Evolutionary conservation across 2,329 filamentous ascomycete genomes (phyloP).

Genomic region (Bipolaris gigantea): DNA sequence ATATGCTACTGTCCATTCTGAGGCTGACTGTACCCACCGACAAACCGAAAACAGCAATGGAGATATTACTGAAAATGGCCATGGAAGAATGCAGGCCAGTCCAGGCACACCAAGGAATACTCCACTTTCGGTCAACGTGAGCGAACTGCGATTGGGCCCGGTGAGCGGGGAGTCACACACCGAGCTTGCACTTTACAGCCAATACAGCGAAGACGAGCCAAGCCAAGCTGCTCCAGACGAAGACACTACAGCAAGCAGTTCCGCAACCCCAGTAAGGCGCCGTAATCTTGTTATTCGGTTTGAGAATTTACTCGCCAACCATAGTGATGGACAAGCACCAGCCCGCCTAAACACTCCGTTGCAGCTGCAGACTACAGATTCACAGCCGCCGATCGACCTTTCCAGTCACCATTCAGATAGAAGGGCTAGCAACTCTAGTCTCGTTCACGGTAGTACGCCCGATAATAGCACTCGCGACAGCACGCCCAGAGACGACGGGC

Average conservation of each 20-base stretch:
- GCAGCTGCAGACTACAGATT: not conserved
- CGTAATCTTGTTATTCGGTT: conserved; percentile 1
- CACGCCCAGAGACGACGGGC: conserved; percentile 2
- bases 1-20: conserved; percentile 1
- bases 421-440: conserved; percentile 1
- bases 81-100: not conserved
- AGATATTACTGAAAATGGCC: conserved; percentile 3
- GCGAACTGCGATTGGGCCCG: conserved; percentile 3
- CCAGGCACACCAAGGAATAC: not conserved
- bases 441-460: conserved; percentile 4
- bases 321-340: conserved; percentile 1
- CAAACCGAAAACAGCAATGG: conserved; percentile 1
- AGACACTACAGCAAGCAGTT: conserved; percentile 4
- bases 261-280: conserved; percentile 2
- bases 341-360: conserved; percentile 1
- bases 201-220: conserved; percentile 5
- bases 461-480: not conserved
- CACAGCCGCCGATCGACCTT: not conserved
- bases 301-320: conserved; percentile 1
- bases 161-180: conserved; percentile 1
- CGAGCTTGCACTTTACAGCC: conserved; percentile 5
- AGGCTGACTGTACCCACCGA: conserved; percentile 1
- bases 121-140: conserved; percentile 5
- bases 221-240: conserved; percentile 2
- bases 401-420: not conserved